A percentile compares a stretch with the other conserved stretches of the same genome.
phyloP scores from a whole-genome alignment of 2,329 filamentous ascomycete species.

The Boeremia lycopersici region DNA sequence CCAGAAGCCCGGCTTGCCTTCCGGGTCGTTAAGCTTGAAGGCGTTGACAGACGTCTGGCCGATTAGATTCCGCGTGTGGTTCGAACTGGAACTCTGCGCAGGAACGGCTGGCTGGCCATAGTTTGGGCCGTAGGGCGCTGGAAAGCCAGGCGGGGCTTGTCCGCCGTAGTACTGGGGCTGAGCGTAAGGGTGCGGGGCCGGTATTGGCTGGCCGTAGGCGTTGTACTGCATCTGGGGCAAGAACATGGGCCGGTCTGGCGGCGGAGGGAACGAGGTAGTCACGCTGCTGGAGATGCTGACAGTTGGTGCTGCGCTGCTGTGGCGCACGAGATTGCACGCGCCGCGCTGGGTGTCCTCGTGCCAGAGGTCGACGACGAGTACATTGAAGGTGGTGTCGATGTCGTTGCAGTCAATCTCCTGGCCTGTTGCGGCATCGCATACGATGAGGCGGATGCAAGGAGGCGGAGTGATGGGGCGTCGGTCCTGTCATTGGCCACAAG shows the following conservation, averaged over 20 bases:
- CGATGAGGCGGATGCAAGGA: conserved; percentile 83
- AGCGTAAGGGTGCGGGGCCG: conserved; percentile 10
- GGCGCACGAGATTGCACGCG: conserved; percentile 69
- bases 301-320: conserved; percentile 67
- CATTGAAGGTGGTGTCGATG: conserved; percentile 70
- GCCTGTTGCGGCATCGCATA: conserved; percentile 74
- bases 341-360: conserved; percentile 64
- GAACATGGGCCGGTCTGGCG: conserved; percentile 45
- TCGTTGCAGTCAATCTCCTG: conserved; percentile 83
- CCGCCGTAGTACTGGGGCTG: conserved; percentile 15
- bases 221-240: conserved; percentile 40
- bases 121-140: conserved; percentile 13
- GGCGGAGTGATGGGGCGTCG: conserved; percentile 94
- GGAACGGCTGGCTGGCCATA: conserved; percentile 24
- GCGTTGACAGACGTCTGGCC: conserved; percentile 90
- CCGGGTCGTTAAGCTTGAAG: conserved; percentile 77
- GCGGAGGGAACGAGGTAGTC: conserved; percentile 74
- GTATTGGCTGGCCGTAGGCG: conserved; percentile 47
- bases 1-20: conserved; percentile 88
- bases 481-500: conserved; percentile 64
- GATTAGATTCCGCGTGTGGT: conserved; percentile 91
- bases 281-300: conserved; percentile 79
- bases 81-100: conserved; percentile 57
- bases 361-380: conserved; percentile 74
- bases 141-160: conserved; percentile 27